These are phyloP conservation scores for Boletales sp. DNA, from an alignment of 768 basidiomycete genomes.

Conservation along the genomic window DNA sequence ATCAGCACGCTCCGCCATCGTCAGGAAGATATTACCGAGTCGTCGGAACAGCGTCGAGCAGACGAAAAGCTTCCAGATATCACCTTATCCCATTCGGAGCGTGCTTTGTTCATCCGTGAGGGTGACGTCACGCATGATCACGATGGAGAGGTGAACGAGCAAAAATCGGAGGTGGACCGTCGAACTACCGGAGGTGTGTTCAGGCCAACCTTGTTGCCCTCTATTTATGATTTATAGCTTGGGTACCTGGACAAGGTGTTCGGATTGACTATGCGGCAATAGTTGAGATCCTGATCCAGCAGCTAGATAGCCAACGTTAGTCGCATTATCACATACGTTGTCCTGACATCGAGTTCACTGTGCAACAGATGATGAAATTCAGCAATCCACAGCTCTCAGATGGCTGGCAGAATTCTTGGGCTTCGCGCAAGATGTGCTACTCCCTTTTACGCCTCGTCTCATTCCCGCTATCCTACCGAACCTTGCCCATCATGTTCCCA, in stretches of 20 bases:
- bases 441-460: slow-evolving; percentile 90
- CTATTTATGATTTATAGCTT: slow-evolving; percentile 44
- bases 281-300: slow-evolving; percentile 87
- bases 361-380: slow-evolving; percentile 77
- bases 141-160: slow-evolving; percentile 43
- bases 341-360: slow-evolving; percentile 1
- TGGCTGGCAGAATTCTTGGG: slow-evolving; percentile 91
- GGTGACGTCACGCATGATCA: slow-evolving; percentile 37
- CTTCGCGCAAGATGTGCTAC: slow-evolving; percentile 88
- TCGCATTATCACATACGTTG: slow-evolving; percentile 12
- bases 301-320: slow-evolving; percentile 81
- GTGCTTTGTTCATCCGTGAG: slow-evolving; percentile 52
- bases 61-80: slow-evolving; percentile 59
- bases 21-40: slow-evolving; percentile 51
- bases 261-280: slow-evolving; percentile 88
- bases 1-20: slow-evolving; percentile 73
- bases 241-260: slow-evolving; percentile 94
- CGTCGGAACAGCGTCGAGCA: slow-evolving; percentile 36
- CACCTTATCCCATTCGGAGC: slow-evolving; percentile 54
- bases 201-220: not conserved
- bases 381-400: slow-evolving; percentile 87
- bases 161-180: slow-evolving; percentile 43
- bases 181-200: slow-evolving; percentile 62
- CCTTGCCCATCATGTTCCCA: slow-evolving; percentile 84
- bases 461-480: slow-evolving; percentile 92